Evolutionary conservation across 805 yeast species (phyloP).

Genomic region (Kazachstania taianensis): DNA sequence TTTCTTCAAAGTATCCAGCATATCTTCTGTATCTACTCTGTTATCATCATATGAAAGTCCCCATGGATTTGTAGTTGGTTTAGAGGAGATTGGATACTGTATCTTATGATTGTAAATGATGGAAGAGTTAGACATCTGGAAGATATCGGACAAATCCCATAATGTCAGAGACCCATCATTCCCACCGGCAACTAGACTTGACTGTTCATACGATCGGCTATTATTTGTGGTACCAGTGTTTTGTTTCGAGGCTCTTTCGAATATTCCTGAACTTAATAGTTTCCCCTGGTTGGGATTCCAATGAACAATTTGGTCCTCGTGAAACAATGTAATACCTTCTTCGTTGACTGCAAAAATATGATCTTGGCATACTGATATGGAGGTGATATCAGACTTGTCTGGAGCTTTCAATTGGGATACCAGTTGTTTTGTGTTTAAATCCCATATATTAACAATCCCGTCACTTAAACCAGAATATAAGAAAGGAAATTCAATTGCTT

Average conservation of each 20-base stretch:
- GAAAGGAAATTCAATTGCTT: constrained; percentile 54
- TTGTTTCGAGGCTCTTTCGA: no score
- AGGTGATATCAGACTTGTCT: constrained; percentile 42
- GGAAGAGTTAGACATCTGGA: constrained; percentile 3
- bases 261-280: constrained; percentile 47
- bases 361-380: constrained; percentile 30
- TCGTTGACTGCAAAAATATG: constrained; percentile 28
- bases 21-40: constrained; percentile 42
- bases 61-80: not conserved
- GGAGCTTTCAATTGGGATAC: constrained; percentile 35
- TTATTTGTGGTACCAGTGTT: no score
- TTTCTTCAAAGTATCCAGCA: constrained; percentile 51
- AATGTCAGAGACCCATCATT: constrained; percentile 55
- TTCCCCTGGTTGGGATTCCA: constrained; percentile 48
- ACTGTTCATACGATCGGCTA: constrained; percentile 16
- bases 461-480: constrained; percentile 74
- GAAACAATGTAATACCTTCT: constrained; percentile 38
- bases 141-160: constrained; percentile 42
- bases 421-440: constrained; percentile 69
- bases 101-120: no score
- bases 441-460: constrained; percentile 78
- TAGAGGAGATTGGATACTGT: not conserved
- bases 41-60: constrained; percentile 6
- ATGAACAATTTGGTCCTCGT: constrained; percentile 33
- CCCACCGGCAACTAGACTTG: constrained; percentile 53